Percentiles rank a stretch among this genome's conserved stretches.
phyloP scores from a whole-genome alignment of 345 rosid genomes.

The Schrenkiella parvula region DNA sequence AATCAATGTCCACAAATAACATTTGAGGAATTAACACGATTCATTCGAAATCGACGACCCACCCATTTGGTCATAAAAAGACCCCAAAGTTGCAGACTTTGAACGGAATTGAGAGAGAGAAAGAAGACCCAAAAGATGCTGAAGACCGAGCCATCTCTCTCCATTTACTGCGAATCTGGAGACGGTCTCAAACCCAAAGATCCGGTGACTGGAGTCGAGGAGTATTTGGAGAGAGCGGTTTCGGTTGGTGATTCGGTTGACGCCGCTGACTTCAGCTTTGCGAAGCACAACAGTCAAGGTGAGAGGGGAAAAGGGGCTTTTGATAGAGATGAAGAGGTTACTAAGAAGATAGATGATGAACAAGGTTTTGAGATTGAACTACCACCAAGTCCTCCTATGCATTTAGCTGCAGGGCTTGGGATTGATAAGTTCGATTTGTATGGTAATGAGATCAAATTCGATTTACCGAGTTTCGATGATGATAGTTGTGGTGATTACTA shows the following conservation, averaged over 20 bases:
- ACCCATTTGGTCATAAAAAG: background rate
- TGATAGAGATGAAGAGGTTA: background rate
- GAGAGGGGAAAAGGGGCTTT: background rate
- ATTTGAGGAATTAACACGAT: background rate
- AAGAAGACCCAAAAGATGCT: constrained; percentile 41
- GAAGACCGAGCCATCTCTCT: constrained; percentile 53
- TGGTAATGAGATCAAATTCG: constrained; percentile 31
- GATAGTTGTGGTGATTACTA: constrained; percentile 45
- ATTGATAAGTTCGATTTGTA: constrained; percentile 37
- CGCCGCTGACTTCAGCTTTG: constrained; percentile 60
- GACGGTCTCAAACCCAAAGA: constrained; percentile 19
- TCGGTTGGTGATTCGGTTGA: constrained; percentile 43
- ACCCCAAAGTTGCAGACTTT: constrained; percentile 12
- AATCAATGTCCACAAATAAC: constrained; percentile 17
- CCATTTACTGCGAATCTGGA: constrained; percentile 38
- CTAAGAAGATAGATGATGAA: background rate
- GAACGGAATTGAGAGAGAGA: background rate
- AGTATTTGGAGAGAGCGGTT: constrained; percentile 38
- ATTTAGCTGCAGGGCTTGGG: constrained; percentile 70
- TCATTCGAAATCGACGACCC: background rate
- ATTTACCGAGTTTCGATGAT: constrained; percentile 37
- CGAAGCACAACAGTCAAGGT: constrained; percentile 16
- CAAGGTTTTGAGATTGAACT: constrained; percentile 29
- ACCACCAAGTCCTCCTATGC: constrained; percentile 58
- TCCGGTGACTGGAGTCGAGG: constrained; percentile 1